phyloP scores from a whole-genome alignment of 2,329 filamentous ascomycete species.

The Colletotrichum shisoi region DNA sequence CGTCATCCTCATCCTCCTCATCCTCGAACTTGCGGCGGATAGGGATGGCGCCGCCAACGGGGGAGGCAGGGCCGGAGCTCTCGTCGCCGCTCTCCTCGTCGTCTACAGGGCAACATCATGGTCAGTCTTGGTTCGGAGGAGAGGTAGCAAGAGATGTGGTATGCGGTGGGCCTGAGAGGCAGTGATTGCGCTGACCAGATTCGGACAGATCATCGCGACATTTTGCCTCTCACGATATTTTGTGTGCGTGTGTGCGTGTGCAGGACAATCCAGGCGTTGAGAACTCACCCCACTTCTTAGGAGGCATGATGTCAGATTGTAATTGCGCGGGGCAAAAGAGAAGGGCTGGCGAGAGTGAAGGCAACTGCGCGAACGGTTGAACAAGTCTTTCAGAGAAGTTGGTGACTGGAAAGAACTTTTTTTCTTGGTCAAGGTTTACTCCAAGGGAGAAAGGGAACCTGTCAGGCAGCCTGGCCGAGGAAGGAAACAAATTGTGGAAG shows the following conservation, averaged over 20 bases:
- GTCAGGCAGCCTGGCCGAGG: slow-evolving; percentile 18
- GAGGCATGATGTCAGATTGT: slow-evolving; percentile 52
- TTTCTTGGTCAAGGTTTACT: neutral
- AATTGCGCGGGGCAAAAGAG: slow-evolving; percentile 20
- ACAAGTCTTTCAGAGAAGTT: neutral
- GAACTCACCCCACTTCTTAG: slow-evolving; percentile 56
- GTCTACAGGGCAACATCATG: slow-evolving; percentile 44
- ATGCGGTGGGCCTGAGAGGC: neutral
- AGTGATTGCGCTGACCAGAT: slow-evolving; percentile 1
- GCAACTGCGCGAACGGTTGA: neutral
- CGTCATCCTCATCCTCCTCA: slow-evolving; percentile 86
- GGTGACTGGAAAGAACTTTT: slow-evolving; percentile 5
- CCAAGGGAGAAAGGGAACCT: neutral
- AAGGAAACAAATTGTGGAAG: slow-evolving; percentile 35
- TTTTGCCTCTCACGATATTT: slow-evolving; percentile 35
- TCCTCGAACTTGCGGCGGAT: slow-evolving; percentile 79
- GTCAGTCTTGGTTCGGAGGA: slow-evolving; percentile 7
- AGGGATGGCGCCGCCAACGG: slow-evolving; percentile 44
- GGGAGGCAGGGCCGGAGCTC: slow-evolving; percentile 50
- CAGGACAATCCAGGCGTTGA: slow-evolving; percentile 32
- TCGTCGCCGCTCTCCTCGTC: slow-evolving; percentile 52
- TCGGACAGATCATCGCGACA: slow-evolving; percentile 30
- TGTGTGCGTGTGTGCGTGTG: slow-evolving; percentile 38
- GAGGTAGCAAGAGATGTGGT: neutral
- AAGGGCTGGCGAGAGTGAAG: neutral